Base-by-base conservation (phyloP, 139 green algal genomes). In the Chlorella vulgaris region DNA sequence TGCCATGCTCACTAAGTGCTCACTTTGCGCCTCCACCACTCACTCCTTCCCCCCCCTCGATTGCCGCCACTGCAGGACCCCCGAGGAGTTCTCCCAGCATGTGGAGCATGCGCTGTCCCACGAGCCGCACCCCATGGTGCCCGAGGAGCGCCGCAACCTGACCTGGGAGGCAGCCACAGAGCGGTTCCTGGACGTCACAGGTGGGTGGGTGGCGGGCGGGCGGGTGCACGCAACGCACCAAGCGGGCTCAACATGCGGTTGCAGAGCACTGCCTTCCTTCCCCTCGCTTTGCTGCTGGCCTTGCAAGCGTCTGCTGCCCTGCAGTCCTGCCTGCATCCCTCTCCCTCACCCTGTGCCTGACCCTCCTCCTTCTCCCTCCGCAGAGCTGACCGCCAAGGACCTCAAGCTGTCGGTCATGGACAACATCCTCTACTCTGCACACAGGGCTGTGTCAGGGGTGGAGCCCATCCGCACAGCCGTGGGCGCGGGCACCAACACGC, bases 121-220 rank as follows among this genome's bases (percentile, higher is more conserved):
- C 15, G 91, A 96, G 31, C 94, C 94, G 22, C 55, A 87, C 80
- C 96, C 96, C 51, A 91, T 99, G 69, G 84, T 69, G 0, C 21
- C 78, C 0, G 83, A 95, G 26, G 89, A 99, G 75, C 88, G 92
- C 82, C 85, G 93, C 77, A 70, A 82, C 35, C 90, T 99, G 36
- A 97, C 96, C 3, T 99, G 96, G 96, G 95, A 98, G 90, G 96
- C 94, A 4, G 96, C 96, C 43, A 99, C 96, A 1, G 91, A 98
- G 80, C 89, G 96, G 51, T 98, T 99, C 87, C 83, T 99, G 70
- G 87, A 96, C 66, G 90, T 92, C 2, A 92, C 92, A 2, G 73
- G 73, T 79, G 70, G 31, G n/a, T n/a, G n/a, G n/a, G n/a, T n/a
- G n/a, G n/a, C n/a, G n/a, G n/a, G n/a, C n/a, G n/a, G n/a, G n/a